Conservation (phyloP, 2,329 filamentous ascomycete genomes). For the Microdochium trichocladiopsis region DNA sequence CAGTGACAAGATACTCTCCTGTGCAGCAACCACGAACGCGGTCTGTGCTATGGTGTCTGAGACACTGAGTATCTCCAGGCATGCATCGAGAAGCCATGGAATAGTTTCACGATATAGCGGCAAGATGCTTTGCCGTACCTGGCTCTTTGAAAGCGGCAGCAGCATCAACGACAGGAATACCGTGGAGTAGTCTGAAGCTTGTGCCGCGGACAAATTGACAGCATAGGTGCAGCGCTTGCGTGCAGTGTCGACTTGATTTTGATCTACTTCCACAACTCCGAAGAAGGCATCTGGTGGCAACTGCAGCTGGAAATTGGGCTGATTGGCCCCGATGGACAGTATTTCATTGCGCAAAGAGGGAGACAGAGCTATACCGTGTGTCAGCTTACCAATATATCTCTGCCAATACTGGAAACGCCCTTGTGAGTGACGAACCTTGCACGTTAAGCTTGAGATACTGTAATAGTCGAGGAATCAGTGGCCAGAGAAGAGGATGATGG, state of each 20-base stretch:
- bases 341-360: conserved; percentile 17
- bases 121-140: conserved; percentile 17
- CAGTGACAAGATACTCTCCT: background rate
- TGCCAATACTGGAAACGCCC: background rate
- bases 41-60: background rate
- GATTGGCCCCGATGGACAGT: conserved; percentile 15
- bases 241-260: background rate
- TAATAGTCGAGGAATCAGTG: conserved; percentile 33
- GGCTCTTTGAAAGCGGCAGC: conserved; percentile 16
- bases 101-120: conserved; percentile 30
- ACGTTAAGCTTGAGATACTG: conserved; percentile 42
- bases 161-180: background rate
- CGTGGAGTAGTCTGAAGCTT: background rate
- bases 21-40: background rate
- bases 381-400: conserved; percentile 11
- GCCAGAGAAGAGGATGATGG: conserved; percentile 39
- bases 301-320: conserved; percentile 17
- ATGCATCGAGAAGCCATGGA: conserved; percentile 43
- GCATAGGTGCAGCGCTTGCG: background rate
- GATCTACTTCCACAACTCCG: background rate
- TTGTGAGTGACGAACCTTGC: conserved; percentile 24
- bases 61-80: conserved; percentile 30
- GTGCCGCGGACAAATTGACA: background rate
- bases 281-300: conserved; percentile 33
- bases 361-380: conserved; percentile 11